Evolutionary conservation across 352 stramenopile species (phyloP).

Genomic region (Phytophthora pistaciae): DNA sequence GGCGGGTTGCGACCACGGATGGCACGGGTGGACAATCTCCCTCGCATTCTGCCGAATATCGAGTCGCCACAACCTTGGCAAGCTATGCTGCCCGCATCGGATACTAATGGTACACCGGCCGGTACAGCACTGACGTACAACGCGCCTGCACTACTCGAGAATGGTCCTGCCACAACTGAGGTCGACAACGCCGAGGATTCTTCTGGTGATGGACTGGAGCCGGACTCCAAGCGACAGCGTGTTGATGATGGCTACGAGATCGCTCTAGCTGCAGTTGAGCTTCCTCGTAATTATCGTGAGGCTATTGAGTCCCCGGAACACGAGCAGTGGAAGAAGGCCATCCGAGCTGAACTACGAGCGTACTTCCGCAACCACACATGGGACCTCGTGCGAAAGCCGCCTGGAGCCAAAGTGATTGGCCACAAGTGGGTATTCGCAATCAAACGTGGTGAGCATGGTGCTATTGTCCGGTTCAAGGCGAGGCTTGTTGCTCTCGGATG

Average conservation of each 20-base stretch:
- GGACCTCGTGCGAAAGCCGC: constrained; percentile 4
- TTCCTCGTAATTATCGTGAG: constrained; percentile 17
- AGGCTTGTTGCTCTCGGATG: constrained; percentile 34
- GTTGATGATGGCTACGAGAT: constrained; percentile 9
- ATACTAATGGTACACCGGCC: neutral
- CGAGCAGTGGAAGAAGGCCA: constrained; percentile 18
- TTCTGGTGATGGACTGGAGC: neutral
- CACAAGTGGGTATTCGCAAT: constrained; percentile 25
- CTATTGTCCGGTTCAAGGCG: constrained; percentile 35
- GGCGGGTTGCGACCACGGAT: neutral
- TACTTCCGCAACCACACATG: constrained; percentile 28
- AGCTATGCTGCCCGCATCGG: neutral
- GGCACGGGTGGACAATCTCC: neutral
- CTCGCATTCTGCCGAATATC: neutral
- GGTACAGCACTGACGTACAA: neutral
- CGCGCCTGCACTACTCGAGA: neutral
- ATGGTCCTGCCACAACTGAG: neutral
- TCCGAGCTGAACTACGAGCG: neutral
- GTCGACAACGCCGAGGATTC: neutral
- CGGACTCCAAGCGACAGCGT: constrained; percentile 6
- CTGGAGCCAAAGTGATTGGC: constrained; percentile 6
- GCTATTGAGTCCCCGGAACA: constrained; percentile 14
- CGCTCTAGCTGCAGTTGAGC: constrained; percentile 5
- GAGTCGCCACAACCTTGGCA: neutral
- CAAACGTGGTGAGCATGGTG: constrained; percentile 26